These are phyloP conservation scores for Penicillium sp. DNA, from an alignment of 2,329 filamentous ascomycete genomes.

Conservation along the genomic window DNA sequence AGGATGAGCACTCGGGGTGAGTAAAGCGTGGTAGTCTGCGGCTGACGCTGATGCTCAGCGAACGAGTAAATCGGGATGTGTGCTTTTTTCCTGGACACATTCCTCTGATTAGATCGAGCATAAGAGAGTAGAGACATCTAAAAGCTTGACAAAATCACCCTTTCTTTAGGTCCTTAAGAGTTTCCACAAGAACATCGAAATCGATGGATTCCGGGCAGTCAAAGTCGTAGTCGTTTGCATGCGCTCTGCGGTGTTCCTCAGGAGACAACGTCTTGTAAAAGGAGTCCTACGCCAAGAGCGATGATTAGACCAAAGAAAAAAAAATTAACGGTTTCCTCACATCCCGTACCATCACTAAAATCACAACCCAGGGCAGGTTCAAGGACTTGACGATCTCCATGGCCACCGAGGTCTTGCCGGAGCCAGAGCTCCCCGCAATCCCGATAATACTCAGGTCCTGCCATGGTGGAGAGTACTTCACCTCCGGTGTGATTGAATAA, in stretches of 20 bases:
- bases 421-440: conserved; percentile 91
- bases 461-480: conserved; percentile 92
- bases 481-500: conserved; percentile 40
- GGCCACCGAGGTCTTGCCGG: conserved; percentile 90
- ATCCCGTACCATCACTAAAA: conserved; percentile 79
- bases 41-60: conserved; percentile 76
- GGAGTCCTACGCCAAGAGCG: conserved; percentile 65
- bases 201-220: conserved; percentile 92
- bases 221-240: conserved; percentile 91
- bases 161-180: conserved; percentile 78
- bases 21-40: conserved; percentile 82
- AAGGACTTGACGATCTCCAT: conserved; percentile 85
- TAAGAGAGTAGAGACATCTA: background rate
- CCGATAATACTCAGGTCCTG: conserved; percentile 94
- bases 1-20: conserved; percentile 93
- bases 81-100: conserved; percentile 48
- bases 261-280: conserved; percentile 89
- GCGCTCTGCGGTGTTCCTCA: conserved; percentile 76
- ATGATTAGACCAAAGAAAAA: conserved; percentile 15
- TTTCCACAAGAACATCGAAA: conserved; percentile 81
- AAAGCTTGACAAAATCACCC: conserved; percentile 66
- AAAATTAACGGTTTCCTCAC: background rate
- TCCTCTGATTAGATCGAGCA: conserved; percentile 7
- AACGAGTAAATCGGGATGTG: conserved; percentile 97
- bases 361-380: conserved; percentile 96